Base-by-base conservation (phyloP, 2,329 filamentous ascomycete species). In the Paecilomyces formosus region DNA sequence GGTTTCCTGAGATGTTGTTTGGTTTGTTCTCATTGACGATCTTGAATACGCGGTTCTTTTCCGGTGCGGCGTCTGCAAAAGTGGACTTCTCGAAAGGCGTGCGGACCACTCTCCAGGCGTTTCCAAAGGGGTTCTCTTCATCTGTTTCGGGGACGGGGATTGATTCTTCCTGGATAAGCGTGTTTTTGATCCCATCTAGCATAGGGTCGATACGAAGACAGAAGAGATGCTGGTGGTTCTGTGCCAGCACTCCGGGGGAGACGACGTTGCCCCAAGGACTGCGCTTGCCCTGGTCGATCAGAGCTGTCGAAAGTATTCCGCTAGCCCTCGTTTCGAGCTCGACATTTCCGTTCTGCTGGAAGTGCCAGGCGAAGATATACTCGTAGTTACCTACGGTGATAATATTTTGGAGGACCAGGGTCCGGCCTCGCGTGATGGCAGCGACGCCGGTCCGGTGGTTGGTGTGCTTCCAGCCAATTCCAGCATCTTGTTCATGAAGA, bases 181-280 rank as follows among this genome's bases (percentile, higher is more conserved):
- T 80, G 61, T 85, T 87, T 2, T 76, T 65, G 65, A 81, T 74
- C 22, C 79, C 74, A 62, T 88, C 85, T 45, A 88, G 79, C 8
- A 82, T 82, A 0, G 86, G 85, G 63, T 90, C 86, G 54, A 89
- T 82, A 1, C 87, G 80, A 50, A 85, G 72, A 24, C 78, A 81
- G 68, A 90, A 89, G 51, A 89, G 79, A 72, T 90, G 87, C 68
- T 90, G 87, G 63, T 90, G 87, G 69, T 88, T 85, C 60, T 85
- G 85, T 0, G 87, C 87, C 1, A 89, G 73, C 0, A 86, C 82
- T 0, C 87, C 87, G 0, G 84, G 82, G 0, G 79, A 78, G 1
- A 89, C 86, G 2, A 87, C 81, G 57, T 84, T 89, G 31, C 85
- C 85, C 68, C 81, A 88, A 6, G 75, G 70, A 22, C 65, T 75